phyloP scores from a whole-genome alignment of 73 alveolate species.

The Tetrahymena thermophila region DNA sequence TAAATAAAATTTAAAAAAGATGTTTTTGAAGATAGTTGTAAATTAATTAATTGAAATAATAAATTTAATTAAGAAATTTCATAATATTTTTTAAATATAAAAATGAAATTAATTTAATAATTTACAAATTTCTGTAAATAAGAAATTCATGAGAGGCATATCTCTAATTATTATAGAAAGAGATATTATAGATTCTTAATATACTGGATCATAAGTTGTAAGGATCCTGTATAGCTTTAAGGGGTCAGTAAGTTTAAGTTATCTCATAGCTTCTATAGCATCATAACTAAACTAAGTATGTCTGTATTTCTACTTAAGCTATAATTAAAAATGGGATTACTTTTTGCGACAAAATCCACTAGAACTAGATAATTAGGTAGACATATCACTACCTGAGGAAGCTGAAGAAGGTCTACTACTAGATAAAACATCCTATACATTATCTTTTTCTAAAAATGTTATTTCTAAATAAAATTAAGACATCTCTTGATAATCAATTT shows the following conservation, averaged over 20 bases:
- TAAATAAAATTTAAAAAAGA: too few relatives aligned
- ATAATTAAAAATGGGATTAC: neutral
- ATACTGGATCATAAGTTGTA: neutral
- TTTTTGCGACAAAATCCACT: neutral
- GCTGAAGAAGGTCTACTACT: neutral
- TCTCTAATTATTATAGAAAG: neutral
- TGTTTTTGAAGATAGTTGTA: too few relatives aligned
- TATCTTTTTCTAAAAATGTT: neutral
- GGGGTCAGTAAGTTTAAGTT: neutral
- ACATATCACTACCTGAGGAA: neutral
- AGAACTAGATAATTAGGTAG: neutral
- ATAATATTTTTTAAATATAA: too few relatives aligned
- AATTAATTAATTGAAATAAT: too few relatives aligned
- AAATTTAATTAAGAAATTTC: too few relatives aligned
- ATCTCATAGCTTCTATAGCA: neutral
- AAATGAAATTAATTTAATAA: neutral
- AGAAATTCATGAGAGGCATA: neutral
- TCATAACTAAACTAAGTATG: neutral
- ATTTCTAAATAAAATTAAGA: neutral
- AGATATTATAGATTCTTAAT: neutral
- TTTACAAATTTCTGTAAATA: neutral
- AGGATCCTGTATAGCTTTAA: neutral
- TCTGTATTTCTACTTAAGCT: neutral
- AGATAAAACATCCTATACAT: neutral
- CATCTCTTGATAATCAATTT: neutral